These are phyloP conservation scores for Cyamopsis tetragonoloba DNA, from an alignment of 306 rosid species.

Conservation along the genomic window DNA sequence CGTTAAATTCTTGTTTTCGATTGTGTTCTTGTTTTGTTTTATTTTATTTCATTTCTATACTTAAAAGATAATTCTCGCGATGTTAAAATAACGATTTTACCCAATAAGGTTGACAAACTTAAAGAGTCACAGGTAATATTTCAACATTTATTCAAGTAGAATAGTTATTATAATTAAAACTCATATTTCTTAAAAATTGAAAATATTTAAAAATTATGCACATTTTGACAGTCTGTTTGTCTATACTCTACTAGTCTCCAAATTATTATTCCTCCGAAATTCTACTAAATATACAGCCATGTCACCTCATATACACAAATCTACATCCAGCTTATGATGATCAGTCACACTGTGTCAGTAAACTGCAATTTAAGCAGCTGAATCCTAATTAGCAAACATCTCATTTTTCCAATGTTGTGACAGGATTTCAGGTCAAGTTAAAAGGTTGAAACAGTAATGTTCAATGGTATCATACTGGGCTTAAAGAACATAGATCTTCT, in stretches of 20 bases:
- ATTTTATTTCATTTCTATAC: no score
- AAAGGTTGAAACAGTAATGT: neutral
- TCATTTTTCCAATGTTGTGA: neutral
- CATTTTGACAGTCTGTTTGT: neutral
- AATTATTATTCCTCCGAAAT: neutral
- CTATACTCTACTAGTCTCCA: neutral
- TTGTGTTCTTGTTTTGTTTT: no score
- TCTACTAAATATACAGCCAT: neutral
- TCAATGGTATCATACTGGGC: neutral
- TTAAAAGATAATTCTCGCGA: no score
- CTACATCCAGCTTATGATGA: neutral
- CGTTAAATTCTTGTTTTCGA: no score
- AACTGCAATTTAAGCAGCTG: conserved; percentile 1
- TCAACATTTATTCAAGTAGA: no score
- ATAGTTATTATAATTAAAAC: no score
- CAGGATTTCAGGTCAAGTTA: neutral
- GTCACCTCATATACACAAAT: conserved; percentile 29
- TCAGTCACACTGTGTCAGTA: neutral
- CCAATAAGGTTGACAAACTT: no score
- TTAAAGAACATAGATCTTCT: conserved; percentile 71
- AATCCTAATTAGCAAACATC: conserved; percentile 6
- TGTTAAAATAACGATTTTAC: no score
- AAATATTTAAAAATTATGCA: no score
- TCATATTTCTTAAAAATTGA: no score
- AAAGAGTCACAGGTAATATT: no score